Evolutionary conservation across 2,329 filamentous ascomycete genomes (phyloP).

Genomic region (Phoma sp.): DNA sequence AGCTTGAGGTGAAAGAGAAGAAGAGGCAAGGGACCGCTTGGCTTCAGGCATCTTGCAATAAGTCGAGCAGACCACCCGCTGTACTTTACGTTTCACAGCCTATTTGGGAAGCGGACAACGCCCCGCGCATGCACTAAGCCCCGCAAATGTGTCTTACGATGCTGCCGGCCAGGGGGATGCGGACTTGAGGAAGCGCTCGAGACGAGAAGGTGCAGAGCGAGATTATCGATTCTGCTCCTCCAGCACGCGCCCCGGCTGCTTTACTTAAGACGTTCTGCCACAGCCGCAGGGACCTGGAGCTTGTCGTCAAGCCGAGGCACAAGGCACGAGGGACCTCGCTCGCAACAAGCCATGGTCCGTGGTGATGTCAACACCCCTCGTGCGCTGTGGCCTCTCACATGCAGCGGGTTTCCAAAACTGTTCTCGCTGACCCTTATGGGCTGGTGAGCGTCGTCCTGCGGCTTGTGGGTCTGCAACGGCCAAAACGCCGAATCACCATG

Average conservation of each 20-base stretch:
- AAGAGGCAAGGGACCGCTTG: conserved; percentile 14
- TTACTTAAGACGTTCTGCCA: conserved; percentile 21
- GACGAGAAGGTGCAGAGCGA: conserved; percentile 11
- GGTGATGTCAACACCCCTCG: conserved; percentile 28
- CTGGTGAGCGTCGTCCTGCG: conserved; percentile 4
- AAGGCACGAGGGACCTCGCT: too few species aligned
- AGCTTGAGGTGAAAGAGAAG: conserved; percentile 15
- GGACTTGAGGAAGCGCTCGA: conserved; percentile 23
- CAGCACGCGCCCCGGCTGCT: conserved; percentile 18
- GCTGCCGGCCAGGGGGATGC: conserved; percentile 25
- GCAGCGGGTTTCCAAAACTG: conserved; percentile 14
- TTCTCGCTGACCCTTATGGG: conserved; percentile 7
- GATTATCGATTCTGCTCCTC: conserved; percentile 3
- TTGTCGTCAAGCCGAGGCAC: conserved; percentile 36
- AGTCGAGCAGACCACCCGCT: conserved; percentile 20
- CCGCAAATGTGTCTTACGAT: conserved; percentile 27
- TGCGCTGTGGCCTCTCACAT: conserved; percentile 30
- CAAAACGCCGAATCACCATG: conserved; percentile 20
- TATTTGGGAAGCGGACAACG: conserved; percentile 24
- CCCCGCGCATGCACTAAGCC: conserved; percentile 29
- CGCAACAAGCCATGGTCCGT: conserved; percentile 3
- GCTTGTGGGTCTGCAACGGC: conserved; percentile 24
- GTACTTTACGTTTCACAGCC: conserved; percentile 33
- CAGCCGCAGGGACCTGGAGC: conserved; percentile 12
- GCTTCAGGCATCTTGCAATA: conserved; percentile 32